A percentile compares a stretch with the other conserved stretches of the same genome.
Conservation (phyloP, 306 rosid genomes). For the Canavalia gladiata region DNA sequence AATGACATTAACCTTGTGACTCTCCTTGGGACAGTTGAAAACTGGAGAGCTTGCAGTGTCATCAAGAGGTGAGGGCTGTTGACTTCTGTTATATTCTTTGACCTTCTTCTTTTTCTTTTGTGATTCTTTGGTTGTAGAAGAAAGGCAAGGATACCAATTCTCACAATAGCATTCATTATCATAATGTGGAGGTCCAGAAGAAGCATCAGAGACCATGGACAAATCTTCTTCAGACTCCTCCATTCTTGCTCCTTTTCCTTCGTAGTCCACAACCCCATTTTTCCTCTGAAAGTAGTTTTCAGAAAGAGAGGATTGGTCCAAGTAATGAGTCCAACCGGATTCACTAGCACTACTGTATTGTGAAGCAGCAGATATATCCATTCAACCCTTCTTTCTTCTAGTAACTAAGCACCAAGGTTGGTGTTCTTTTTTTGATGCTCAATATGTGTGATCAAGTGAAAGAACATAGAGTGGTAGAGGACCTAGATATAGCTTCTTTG, state of each 20-base stretch:
- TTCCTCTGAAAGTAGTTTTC: slow-evolving; percentile 50
- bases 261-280: slow-evolving; percentile 38
- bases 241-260: slow-evolving; percentile 40
- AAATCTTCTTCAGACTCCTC: slow-evolving; percentile 69
- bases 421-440: slow-evolving; percentile 15
- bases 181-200: slow-evolving; percentile 88
- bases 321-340: slow-evolving; percentile 95
- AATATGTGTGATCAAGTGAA: slow-evolving; percentile 41
- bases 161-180: slow-evolving; percentile 56
- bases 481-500: slow-evolving; percentile 31
- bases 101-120: slow-evolving; percentile 55
- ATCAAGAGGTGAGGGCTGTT: slow-evolving; percentile 69
- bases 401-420: slow-evolving; percentile 34
- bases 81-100: slow-evolving; percentile 59
- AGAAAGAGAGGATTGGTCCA: slow-evolving; percentile 72
- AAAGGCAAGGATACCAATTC: slow-evolving; percentile 46
- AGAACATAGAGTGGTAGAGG: slow-evolving; percentile 24
- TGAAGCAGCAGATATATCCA: slow-evolving; percentile 75
- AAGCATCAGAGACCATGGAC: slow-evolving; percentile 94
- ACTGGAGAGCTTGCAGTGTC: slow-evolving; percentile 93
- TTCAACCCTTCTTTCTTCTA: slow-evolving; percentile 45
- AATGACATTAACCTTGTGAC: slow-evolving; percentile 42
- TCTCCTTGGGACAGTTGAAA: slow-evolving; percentile 60
- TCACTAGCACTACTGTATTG: slow-evolving; percentile 73
- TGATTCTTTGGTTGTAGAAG: slow-evolving; percentile 50